phyloP scores from a whole-genome alignment of 352 stramenopile genomes.

The Globisporangium spinosum region DNA sequence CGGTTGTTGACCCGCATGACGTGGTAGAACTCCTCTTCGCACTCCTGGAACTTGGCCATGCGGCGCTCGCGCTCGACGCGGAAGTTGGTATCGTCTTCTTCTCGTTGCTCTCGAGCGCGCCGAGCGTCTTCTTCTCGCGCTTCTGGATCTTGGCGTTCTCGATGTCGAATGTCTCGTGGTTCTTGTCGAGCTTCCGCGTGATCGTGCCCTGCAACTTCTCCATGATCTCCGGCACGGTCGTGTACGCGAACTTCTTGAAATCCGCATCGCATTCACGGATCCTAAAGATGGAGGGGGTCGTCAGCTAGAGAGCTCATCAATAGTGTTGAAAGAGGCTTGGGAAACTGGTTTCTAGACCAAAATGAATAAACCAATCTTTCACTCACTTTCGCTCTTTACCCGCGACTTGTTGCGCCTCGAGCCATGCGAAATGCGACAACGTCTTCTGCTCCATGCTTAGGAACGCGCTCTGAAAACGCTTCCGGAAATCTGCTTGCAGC shows the following conservation, averaged over 20 bases:
- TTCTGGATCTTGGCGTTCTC: slow-evolving; percentile 92
- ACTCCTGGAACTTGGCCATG: slow-evolving; percentile 48
- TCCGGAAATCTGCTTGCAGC: slow-evolving; percentile 37
- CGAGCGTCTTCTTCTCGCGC: slow-evolving; percentile 86
- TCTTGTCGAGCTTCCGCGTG: slow-evolving; percentile 87
- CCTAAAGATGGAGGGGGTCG: slow-evolving; percentile 16
- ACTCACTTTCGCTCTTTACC: slow-evolving; percentile 46
- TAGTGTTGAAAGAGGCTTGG: neutral
- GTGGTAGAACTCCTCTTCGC: slow-evolving; percentile 61
- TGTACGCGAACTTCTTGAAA: slow-evolving; percentile 71
- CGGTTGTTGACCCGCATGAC: slow-evolving; percentile 72
- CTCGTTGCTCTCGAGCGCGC: slow-evolving; percentile 63
- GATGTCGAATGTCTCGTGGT: slow-evolving; percentile 90
- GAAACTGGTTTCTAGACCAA: neutral
- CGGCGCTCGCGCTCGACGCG: slow-evolving; percentile 65
- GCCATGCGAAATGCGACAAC: slow-evolving; percentile 51
- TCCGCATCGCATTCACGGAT: slow-evolving; percentile 47
- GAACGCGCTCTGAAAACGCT: slow-evolving; percentile 50
- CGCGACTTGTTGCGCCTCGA: slow-evolving; percentile 50
- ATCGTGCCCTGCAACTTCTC: slow-evolving; percentile 85
- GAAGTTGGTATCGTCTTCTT: slow-evolving; percentile 58
- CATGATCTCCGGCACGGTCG: slow-evolving; percentile 86
- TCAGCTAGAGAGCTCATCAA: neutral
- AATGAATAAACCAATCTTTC: neutral
- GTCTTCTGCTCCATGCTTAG: slow-evolving; percentile 54